A percentile compares a stretch with the other conserved stretches of the same genome.
phyloP scores from a whole-genome alignment of 116 monocot species.

The Zostera marina region DNA sequence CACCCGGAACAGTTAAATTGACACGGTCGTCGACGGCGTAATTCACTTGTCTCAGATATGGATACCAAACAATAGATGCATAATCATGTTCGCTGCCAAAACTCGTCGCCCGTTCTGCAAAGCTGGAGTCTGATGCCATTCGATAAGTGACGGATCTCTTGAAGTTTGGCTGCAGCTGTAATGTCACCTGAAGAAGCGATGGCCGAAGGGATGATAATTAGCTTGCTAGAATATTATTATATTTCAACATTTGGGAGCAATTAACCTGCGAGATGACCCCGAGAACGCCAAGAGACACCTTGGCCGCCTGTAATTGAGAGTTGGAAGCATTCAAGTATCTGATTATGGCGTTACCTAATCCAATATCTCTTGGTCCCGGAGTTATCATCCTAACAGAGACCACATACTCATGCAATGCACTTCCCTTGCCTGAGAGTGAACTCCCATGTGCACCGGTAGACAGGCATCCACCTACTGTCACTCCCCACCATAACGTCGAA shows the following conservation, averaged over 20 bases:
- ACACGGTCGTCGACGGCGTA: slow-evolving; percentile 45
- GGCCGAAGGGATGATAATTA: too few relatives aligned
- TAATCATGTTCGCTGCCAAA: slow-evolving; percentile 3
- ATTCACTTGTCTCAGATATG: slow-evolving; percentile 19
- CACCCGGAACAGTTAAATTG: slow-evolving; percentile 10
- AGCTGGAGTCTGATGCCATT: slow-evolving; percentile 8
- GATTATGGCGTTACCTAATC: slow-evolving; percentile 28
- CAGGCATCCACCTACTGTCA: slow-evolving; percentile 43
- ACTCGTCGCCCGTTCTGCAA: not conserved
- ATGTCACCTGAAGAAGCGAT: slow-evolving; percentile 5
- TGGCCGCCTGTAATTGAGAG: slow-evolving; percentile 25
- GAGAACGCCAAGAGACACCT: slow-evolving; percentile 46
- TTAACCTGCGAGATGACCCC: slow-evolving; percentile 46
- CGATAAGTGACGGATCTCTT: slow-evolving; percentile 37
- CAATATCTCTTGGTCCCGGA: slow-evolving; percentile 3
- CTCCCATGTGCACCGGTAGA: slow-evolving; percentile 55
- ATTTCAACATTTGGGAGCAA: not conserved
- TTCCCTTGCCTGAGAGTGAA: slow-evolving; percentile 35
- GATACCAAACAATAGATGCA: slow-evolving; percentile 14
- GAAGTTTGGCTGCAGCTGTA: slow-evolving; percentile 33
- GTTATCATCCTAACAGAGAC: slow-evolving; percentile 28
- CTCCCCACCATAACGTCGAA: slow-evolving; percentile 41
- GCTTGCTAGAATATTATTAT: too few relatives aligned
- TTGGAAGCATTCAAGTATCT: slow-evolving; percentile 8
- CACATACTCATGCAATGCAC: slow-evolving; percentile 47